A percentile compares a stretch with the other conserved stretches of the same genome.
Conservation (phyloP, 305 asterid species). For the Fraxinus dipetala region DNA sequence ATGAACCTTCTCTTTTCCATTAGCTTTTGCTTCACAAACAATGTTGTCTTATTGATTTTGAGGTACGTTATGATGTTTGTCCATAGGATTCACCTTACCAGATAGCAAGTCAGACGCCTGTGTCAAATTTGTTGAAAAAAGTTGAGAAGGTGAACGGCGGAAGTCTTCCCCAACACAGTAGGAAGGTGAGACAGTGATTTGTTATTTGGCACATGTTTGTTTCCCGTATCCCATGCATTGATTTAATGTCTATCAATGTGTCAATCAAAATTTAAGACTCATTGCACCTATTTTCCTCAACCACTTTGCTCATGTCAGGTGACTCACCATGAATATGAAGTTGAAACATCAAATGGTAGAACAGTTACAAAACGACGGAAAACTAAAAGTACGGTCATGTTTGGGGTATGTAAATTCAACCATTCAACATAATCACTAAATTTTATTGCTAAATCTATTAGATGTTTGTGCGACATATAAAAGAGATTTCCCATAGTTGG, state of each 20-base stretch:
- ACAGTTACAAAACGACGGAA: constrained; percentile 80
- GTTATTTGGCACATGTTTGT: constrained; percentile 12
- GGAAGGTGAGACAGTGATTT: constrained; percentile 60
- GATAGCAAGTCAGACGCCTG: constrained; percentile 63
- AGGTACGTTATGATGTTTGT: constrained; percentile 16
- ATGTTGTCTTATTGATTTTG: constrained; percentile 5
- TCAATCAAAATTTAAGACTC: constrained; percentile 3
- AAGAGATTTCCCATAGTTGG: constrained; percentile 15
- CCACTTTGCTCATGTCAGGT: constrained; percentile 46
- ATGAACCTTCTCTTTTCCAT: constrained; percentile 14
- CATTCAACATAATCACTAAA: constrained; percentile 3
- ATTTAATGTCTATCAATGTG: background rate
- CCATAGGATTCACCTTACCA: constrained; percentile 54
- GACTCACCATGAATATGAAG: constrained; percentile 88
- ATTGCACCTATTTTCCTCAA: constrained; percentile 10
- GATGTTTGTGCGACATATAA: background rate
- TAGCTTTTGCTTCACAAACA: constrained; percentile 12
- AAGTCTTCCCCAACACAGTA: constrained; percentile 68
- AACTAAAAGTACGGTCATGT: constrained; percentile 90
- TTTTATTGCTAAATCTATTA: background rate
- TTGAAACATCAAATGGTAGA: constrained; percentile 88
- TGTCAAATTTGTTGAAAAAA: constrained; percentile 63
- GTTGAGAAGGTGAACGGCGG: constrained; percentile 61
- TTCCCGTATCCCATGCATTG: background rate
- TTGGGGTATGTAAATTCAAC: constrained; percentile 59